phyloP scores from a whole-genome alignment of 2,329 filamentous ascomycete genomes.

The Chalaropsis ovoidea region DNA sequence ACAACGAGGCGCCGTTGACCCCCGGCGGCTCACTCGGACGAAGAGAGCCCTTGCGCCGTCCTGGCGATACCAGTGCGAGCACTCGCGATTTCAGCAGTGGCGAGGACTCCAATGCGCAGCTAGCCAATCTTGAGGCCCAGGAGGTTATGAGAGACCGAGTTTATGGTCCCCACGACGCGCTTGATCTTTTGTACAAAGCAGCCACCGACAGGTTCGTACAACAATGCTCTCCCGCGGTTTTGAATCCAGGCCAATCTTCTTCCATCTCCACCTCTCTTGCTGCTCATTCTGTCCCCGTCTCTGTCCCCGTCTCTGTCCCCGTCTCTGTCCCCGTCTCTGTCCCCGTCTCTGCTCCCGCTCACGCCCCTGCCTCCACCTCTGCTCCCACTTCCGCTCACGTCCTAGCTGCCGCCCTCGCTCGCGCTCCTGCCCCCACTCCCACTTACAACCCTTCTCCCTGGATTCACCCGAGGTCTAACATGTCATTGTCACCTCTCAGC shows the following conservation, averaged over 20 bases:
- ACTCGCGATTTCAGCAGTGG: constrained; percentile 30
- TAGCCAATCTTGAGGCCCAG: constrained; percentile 56
- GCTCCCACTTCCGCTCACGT: not conserved
- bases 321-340: too few species aligned
- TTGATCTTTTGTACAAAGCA: constrained; percentile 85
- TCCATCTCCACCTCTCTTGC: not conserved
- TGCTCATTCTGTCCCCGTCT: not conserved
- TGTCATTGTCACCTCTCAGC: constrained; percentile 57
- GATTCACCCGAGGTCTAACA: constrained; percentile 69
- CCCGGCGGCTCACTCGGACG: constrained; percentile 57
- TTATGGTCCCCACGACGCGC: constrained; percentile 83
- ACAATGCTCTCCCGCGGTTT: constrained; percentile 25
- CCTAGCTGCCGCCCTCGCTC: too few species aligned
- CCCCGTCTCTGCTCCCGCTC: not conserved
- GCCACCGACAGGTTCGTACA: constrained; percentile 51
- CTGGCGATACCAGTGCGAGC: constrained; percentile 35
- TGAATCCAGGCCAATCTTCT: not conserved
- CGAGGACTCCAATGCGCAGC: constrained; percentile 50
- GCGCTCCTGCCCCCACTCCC: not conserved
- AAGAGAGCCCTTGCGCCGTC: constrained; percentile 55
- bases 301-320: not conserved
- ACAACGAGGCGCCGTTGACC: constrained; percentile 50
- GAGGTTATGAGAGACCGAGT: constrained; percentile 60
- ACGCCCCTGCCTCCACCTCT: not conserved
- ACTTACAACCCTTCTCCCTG: constrained; percentile 38